Conservation (phyloP, 2,329 filamentous ascomycete genomes). For the Penicillium polonicum region DNA sequence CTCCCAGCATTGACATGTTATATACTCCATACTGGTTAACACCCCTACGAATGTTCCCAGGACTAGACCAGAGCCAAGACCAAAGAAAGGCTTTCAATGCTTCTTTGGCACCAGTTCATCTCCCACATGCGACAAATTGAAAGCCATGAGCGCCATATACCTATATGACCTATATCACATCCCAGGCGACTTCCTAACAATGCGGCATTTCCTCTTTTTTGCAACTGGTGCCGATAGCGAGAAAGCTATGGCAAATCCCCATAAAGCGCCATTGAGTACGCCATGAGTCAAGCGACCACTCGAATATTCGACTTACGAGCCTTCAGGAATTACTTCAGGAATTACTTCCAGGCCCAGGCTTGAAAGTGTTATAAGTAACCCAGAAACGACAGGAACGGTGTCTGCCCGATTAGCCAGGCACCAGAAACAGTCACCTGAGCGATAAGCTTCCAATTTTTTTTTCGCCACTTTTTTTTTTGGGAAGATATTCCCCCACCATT, state of each 20-base stretch:
- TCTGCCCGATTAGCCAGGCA: slow-evolving; percentile 24
- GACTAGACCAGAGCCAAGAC: not conserved
- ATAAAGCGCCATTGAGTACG: not conserved
- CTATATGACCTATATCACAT: not conserved
- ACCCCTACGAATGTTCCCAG: not conserved
- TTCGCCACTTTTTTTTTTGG: slow-evolving; percentile 19
- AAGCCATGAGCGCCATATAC: slow-evolving; percentile 4
- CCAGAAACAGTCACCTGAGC: slow-evolving; percentile 22
- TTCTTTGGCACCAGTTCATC: not conserved
- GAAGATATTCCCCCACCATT: not conserved
- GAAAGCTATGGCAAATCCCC: not conserved
- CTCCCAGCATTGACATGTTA: not conserved
- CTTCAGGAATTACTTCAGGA: too few relatives aligned
- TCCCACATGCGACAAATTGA: slow-evolving; percentile 1
- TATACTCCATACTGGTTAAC: not conserved
- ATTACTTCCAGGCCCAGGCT: too few relatives aligned
- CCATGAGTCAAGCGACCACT: not conserved
- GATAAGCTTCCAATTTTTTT: slow-evolving; percentile 20
- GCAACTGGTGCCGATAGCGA: not conserved
- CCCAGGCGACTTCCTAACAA: not conserved
- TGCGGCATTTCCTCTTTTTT: not conserved
- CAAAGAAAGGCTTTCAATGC: not conserved
- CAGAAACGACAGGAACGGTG: not conserved
- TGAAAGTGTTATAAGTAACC: too few relatives aligned
- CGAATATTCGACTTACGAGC: not conserved